Base-by-base conservation (phyloP, 2,329 filamentous ascomycete species). In the Pseudogymnoascus pannorum region DNA sequence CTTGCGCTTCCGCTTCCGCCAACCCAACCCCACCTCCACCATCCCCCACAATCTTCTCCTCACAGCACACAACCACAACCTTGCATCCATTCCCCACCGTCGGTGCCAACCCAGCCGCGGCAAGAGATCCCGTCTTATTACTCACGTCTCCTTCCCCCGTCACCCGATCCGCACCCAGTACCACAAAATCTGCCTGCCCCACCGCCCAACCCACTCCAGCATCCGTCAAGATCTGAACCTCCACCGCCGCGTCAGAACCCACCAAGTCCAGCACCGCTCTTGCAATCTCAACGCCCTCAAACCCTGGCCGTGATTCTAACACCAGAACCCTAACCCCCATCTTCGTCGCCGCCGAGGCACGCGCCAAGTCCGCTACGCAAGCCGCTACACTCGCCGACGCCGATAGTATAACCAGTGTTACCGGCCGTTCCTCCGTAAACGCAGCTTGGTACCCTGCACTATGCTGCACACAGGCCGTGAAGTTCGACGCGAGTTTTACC, bases 91-190 rank as follows among this genome's bases (percentile, higher is more conserved):
- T 76, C 3, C 78, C 76, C 2, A 81, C 71, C 58, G 80, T 71
- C 60, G 77, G 82, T 6, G 82, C 80, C 58, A 80, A 77, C 1
- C 88, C 74, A 0, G 83, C 77, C 1, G 82, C 79, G 1, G 84
- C 79, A 5, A 88, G 71, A 1, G 84, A 86, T 0, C 87, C 86
- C 0, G 79, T 84, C 71, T 89, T 89, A 72, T 89, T 89, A 70
- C 80, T 84, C 16, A 88, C 81, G 29, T 82, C 79, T 1, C 85
- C 86, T 0, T 74, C 69, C 0, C 74, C 70, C 11, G 81, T 80
- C 60, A 90, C 84, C 4, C 82, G 75, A 68, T 89, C 87, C 1
- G 86, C 85, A 1, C 86, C 86, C 1, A 90, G 74, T 3, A 90
- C 72, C 1, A 89, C 73, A 1, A 87, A 59, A 65, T 88, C 79